Base-by-base conservation (phyloP, 176 grass and related monocot species). In the Elymus sibiricus region DNA sequence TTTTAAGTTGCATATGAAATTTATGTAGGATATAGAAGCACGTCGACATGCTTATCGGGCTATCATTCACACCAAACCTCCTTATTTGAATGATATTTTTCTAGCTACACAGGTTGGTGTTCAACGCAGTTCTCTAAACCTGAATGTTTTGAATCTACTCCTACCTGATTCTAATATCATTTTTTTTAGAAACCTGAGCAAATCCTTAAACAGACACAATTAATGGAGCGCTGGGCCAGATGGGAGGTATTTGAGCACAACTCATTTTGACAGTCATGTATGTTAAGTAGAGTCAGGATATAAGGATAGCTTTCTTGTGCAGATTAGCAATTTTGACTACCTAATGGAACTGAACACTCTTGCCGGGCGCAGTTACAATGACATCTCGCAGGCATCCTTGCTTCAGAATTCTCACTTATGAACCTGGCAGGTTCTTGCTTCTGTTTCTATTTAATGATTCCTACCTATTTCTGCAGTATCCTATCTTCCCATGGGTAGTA, bases 291-390 rank as follows among this genome's bases (percentile, higher is more conserved):
- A 70, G 31, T 86, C 37, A 74, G 83, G 28, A 79, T 83, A 59
- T 86, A 82, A 92, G n/a, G 66, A 69, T 61, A 79, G n/a, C 31
- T 24, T 37, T 47, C 79, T 86, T 85, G 27, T 94, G 83, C 90
- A 99, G 94, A 99, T 99, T 89, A 96, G 92, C 85, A 99, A 96
- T 90, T 99, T 96, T 69, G 90, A 99, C 46, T 99, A 99, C 93
- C 82, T 96, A 44, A 99, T 99, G 97, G 94, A 99, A 87, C 87
- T 99, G 43, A 99, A 96, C 86, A 99, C 97, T 82, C 88, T 99
- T 44, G 87, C 95, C 88, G 95, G 95, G 2, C 95, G 95, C 70
- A 95, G 89, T 89, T 98, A 98, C 90, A 98, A 95, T 12, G 95
- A 98, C 84, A 92, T 98, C 76, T 92, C 91, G n/a, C 87, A 92